Percentiles rank a stretch among this genome's conserved stretches.
These are phyloP conservation scores for Scorias spongiosa DNA, from an alignment of 2,329 filamentous ascomycete species.

Conservation along the genomic window DNA sequence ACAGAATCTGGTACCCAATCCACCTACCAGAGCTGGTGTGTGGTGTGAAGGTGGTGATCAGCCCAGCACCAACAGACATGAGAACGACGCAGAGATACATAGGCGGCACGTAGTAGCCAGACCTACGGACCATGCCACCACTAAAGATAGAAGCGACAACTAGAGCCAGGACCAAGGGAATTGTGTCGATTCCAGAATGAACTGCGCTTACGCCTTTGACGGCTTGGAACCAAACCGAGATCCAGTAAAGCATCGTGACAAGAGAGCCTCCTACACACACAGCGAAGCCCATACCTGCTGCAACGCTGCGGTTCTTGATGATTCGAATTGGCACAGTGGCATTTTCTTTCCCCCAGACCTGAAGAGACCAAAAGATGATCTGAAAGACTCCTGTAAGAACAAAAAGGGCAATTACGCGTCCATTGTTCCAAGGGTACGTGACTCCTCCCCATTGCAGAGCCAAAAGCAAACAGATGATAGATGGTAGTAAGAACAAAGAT, in stretches of 20 bases:
- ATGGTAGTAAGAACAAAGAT: slow-evolving; percentile 20
- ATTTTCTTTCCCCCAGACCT: slow-evolving; percentile 24
- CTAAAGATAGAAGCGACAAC: slow-evolving; percentile 26
- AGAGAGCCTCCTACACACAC: slow-evolving; percentile 25
- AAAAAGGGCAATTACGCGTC: slow-evolving; percentile 25
- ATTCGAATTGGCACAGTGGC: slow-evolving; percentile 27
- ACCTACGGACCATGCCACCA: slow-evolving; percentile 20
- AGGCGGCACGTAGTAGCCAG: slow-evolving; percentile 33
- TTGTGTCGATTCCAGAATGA: slow-evolving; percentile 31
- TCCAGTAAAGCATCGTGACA: slow-evolving; percentile 32
- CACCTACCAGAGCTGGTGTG: slow-evolving; percentile 24
- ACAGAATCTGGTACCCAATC: slow-evolving; percentile 34
- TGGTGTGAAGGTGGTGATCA: slow-evolving; percentile 27
- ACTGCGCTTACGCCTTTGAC: slow-evolving; percentile 31
- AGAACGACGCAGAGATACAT: slow-evolving; percentile 23
- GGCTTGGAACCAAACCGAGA: slow-evolving; percentile 33
- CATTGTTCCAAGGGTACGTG: slow-evolving; percentile 24
- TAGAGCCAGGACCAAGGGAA: slow-evolving; percentile 31
- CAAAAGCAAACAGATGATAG: slow-evolving; percentile 27
- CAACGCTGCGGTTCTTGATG: slow-evolving; percentile 25
- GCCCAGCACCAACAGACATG: slow-evolving; percentile 27
- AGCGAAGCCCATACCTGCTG: slow-evolving; percentile 25
- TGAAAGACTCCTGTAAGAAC: slow-evolving; percentile 24
- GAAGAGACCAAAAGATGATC: slow-evolving; percentile 25
- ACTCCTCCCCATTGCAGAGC: slow-evolving; percentile 33